These are phyloP conservation scores for Diaporthe citrichinensis DNA, from an alignment of 2,329 filamentous ascomycete species.

Conservation along the genomic window DNA sequence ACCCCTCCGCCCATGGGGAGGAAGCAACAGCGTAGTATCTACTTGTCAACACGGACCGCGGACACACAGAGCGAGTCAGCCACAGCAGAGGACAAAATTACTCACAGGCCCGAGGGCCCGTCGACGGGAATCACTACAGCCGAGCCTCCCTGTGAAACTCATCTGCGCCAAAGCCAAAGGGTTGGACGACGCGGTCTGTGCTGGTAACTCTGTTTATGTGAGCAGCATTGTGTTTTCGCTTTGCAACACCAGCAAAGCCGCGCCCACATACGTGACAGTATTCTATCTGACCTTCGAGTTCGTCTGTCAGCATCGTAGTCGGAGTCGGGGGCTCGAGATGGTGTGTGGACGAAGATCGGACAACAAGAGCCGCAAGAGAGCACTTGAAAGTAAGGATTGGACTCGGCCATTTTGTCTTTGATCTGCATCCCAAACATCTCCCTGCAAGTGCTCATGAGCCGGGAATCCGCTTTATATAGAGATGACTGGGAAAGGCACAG, in stretches of 20 bases:
- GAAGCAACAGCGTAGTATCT: slow-evolving; percentile 26
- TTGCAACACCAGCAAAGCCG: too few relatives aligned
- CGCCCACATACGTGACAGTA: too few relatives aligned
- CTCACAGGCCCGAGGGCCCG: too few relatives aligned
- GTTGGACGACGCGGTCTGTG: not conserved
- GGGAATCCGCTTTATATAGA: not conserved
- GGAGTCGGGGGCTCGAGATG: too few relatives aligned
- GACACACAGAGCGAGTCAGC: slow-evolving; percentile 6
- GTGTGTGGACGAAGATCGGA: not conserved
- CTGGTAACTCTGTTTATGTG: not conserved
- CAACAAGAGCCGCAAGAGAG: not conserved
- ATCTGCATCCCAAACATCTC: not conserved
- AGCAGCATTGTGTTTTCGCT: not conserved
- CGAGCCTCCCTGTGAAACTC: not conserved
- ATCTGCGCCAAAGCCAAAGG: not conserved
- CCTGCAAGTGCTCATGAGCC: not conserved
- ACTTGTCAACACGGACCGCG: slow-evolving; percentile 9
- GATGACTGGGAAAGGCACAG: not conserved
- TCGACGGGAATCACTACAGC: not conserved
- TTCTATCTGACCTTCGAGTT: too few relatives aligned
- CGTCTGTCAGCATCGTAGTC: too few relatives aligned
- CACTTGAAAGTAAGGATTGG: not conserved
- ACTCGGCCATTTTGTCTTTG: not conserved
- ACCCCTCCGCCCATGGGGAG: not conserved
- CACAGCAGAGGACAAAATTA: not conserved